Evolutionary conservation across 1,284 basidiomycete genomes (phyloP), one percentile per base, ranked within the genome.

Genomic region (Phlebopus sp.): DNA sequence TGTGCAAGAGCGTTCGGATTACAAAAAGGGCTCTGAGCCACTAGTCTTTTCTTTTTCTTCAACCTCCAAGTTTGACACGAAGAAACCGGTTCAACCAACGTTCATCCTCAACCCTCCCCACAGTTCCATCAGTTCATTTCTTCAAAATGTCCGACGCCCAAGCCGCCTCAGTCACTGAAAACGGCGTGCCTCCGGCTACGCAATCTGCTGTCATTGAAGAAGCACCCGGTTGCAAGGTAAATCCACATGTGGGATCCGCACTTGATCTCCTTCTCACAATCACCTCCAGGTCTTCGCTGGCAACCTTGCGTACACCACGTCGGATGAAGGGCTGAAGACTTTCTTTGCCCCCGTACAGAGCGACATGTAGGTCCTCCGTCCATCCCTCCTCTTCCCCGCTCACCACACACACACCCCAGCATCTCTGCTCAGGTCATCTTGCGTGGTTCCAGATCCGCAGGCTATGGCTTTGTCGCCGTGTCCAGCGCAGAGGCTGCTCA

Each of bases 401-500:
- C 46, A 4, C 46, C 38, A 51, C 18, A 30, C 35, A 19, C 64
- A 62, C 54, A 64, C 44, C 52, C 42, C 30, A 90, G 86, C 62
- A 69, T 84, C 59, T 81, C 86, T 55, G 86, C 81, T 57, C 84
- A 89, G 70, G 82, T 92, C 68, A 91, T 92, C 69, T 72, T 82
- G 69, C 87, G 89, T 55, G 87, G 88, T 59, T 73, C 75, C 47
- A 84, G 88, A 66, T 87, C 90, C 54, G 85, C 91, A 62, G 92
- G 92, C 53, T 96, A 93, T 73, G 93, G 92, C 57, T 96, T 96
- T 67, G 91, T 94, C 67, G 82, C 88, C 55, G 80, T 92, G 71
- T 75, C 79, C 66, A 86, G 80, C 66, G 77, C 77, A 68, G 89
- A 89, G 68, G 87, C 90, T 63, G 91, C 88, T 54, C 77, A 92